Evolutionary conservation across 352 stramenopile species (phyloP), one percentile per base, ranked within the genome.

Genomic region (Pythium plurisporium): DNA sequence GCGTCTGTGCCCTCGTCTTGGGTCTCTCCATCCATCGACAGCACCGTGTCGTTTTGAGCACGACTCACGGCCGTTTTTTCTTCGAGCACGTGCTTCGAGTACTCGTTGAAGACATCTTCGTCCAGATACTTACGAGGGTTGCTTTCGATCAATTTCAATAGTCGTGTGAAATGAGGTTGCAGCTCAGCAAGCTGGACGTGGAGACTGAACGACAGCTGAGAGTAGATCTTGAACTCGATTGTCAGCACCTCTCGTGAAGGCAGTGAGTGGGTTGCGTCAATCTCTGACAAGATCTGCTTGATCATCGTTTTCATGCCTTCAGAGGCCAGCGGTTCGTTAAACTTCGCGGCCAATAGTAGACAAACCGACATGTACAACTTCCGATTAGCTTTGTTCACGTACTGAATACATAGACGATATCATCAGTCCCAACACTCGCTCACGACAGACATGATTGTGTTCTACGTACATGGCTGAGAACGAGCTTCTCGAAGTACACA

Each of bases 401-500:
- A 94, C 70, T 96, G 89, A 66, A 89, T 9, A 41, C 20, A 31
- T n/a, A 5, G 27, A 11, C 23, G 5, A 40, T 38, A 17, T 29
- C 8, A 40, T 23, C 26, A 27, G 4, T 25, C 38, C 23, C n/a
- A 15, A 25, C 34, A 44, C 26, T 27, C 11, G 5, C 31, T 37
- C n/a, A 27, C 26, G 26, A 20, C 14, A 44, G 15, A 41, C 38
- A 26, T 5, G 17, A 29, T 3, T 3, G n/a, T n/a, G n/a, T n/a
- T n/a, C n/a, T n/a, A 26, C 42, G 31, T 67, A 96, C 76, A 50
- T 93, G 91, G 57, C 86, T 86, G 10, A 99, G 79, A 48, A 97
- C 96, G 14, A 99, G 85, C 48, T 97, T 90, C 67, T 99, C 96
- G 69, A 99, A 99, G 61, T 98, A 98, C 31, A 98, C 87, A 62